Conservation (phyloP, 208 protist genomes). For the Trypanosoma lewisi region DNA sequence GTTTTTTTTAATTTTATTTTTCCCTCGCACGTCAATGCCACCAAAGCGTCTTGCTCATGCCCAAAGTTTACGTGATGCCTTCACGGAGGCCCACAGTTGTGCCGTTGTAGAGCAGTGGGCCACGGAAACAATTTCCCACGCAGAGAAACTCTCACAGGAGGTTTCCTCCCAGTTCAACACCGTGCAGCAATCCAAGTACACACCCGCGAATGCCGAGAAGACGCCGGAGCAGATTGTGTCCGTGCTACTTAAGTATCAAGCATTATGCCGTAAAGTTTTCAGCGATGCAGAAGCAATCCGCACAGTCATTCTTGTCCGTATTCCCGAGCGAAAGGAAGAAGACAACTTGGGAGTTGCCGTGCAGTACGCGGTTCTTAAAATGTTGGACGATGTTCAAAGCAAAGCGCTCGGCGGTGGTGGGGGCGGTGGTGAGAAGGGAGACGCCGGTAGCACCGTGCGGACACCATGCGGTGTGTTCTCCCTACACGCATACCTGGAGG, state of each 20-base stretch:
- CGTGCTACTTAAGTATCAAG: conserved; percentile 53
- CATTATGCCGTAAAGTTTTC: conserved; percentile 39
- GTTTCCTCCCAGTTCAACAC: conserved; percentile 20
- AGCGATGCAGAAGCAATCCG: conserved; percentile 50
- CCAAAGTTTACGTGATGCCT: conserved; percentile 62
- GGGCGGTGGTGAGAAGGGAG: conserved; percentile 38
- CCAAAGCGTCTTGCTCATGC: conserved; percentile 57
- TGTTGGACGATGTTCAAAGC: conserved; percentile 57
- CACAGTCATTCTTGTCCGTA: conserved; percentile 66
- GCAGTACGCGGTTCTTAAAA: conserved; percentile 64
- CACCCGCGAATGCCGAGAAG: conserved; percentile 17
- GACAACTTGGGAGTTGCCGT: conserved; percentile 86
- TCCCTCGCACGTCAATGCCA: conserved; percentile 28
- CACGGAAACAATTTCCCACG: conserved; percentile 24
- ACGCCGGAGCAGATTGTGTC: conserved; percentile 30
- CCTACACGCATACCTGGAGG: conserved; percentile 49
- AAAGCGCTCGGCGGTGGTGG: conserved; percentile 27
- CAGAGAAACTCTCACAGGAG: conserved; percentile 28
- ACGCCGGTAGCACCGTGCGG: neutral
- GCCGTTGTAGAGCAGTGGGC: conserved; percentile 55
- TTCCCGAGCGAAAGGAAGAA: conserved; percentile 83
- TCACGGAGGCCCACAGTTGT: conserved; percentile 46
- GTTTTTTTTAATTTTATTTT: neutral
- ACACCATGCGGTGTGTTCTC: conserved; percentile 39
- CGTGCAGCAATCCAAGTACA: conserved; percentile 22